A percentile compares a stretch with the other conserved stretches of the same genome.
Evolutionary conservation across 768 basidiomycete genomes (phyloP).

Genomic region (Hydnomerulius pinastri): DNA sequence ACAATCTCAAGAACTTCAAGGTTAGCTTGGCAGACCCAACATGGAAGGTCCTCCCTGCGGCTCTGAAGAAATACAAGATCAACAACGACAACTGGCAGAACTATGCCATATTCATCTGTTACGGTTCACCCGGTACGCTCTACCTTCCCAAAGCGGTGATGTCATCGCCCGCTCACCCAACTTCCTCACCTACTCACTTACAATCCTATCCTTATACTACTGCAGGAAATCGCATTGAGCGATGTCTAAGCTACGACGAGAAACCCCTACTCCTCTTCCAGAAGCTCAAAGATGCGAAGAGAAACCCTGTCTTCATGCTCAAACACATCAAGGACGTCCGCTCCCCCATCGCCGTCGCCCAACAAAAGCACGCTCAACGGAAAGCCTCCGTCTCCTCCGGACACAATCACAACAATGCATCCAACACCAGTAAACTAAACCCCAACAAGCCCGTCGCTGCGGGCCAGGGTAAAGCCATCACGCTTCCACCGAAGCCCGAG

Average conservation of each 20-base stretch:
- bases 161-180: not conserved
- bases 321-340: slow-evolving; percentile 93
- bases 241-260: slow-evolving; percentile 96
- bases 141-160: not conserved
- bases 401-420: slow-evolving; percentile 20
- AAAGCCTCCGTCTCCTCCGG: slow-evolving; percentile 58
- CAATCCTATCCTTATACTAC: not conserved
- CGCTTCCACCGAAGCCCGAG: slow-evolving; percentile 69
- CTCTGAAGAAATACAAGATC: slow-evolving; percentile 98
- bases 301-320: slow-evolving; percentile 99
- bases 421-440: slow-evolving; percentile 18
- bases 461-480: slow-evolving; percentile 35
- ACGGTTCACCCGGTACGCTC: slow-evolving; percentile 83
- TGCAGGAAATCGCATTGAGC: slow-evolving; percentile 77
- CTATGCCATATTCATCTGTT: slow-evolving; percentile 99
- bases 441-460: slow-evolving; percentile 27
- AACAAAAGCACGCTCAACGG: slow-evolving; percentile 91
- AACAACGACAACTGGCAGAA: slow-evolving; percentile 99
- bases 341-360: slow-evolving; percentile 94
- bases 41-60: slow-evolving; percentile 97
- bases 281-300: slow-evolving; percentile 94
- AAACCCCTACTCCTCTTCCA: slow-evolving; percentile 97
- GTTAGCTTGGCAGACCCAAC: slow-evolving; percentile 98
- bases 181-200: not conserved
- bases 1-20: slow-evolving; percentile 92